Evolutionary conservation across 2,329 filamentous ascomycete genomes (phyloP).

Genomic region (Cladosporium sp.): DNA sequence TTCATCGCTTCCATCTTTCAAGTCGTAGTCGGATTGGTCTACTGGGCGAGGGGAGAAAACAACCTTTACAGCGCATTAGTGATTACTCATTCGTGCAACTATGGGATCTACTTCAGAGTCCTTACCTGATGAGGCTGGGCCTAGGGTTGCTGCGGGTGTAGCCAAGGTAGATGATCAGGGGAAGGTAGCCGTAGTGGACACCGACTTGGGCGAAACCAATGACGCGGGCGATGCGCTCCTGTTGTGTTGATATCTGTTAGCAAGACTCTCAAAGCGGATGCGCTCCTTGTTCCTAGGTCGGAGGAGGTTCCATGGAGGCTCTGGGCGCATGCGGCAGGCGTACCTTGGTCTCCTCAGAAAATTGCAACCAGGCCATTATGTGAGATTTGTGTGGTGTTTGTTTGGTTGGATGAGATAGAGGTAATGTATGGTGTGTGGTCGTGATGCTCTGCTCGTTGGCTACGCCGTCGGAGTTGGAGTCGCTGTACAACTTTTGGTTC

Average conservation of each 20-base stretch:
- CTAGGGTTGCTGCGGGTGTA: conserved; percentile 92
- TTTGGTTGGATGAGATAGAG: not conserved
- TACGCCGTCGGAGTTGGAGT: not conserved
- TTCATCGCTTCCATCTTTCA: not conserved
- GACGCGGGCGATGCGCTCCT: conserved; percentile 97
- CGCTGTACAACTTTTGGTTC: conserved; percentile 1
- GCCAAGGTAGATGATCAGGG: conserved; percentile 93
- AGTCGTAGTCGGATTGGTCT: conserved; percentile 13
- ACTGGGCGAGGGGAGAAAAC: conserved; percentile 31
- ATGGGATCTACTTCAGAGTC: not conserved
- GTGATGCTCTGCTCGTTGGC: conserved; percentile 2
- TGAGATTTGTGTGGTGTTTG: not conserved
- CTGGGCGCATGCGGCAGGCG: conserved; percentile 16
- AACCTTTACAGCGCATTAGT: conserved; percentile 19
- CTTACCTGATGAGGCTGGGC: conserved; percentile 69
- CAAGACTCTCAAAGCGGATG: not conserved
- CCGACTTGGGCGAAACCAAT: conserved; percentile 91
- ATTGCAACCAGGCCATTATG: conserved; percentile 41
- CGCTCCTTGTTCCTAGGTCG: not conserved
- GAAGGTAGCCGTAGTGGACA: conserved; percentile 97
- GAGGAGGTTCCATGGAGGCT: not conserved
- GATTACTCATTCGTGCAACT: not conserved
- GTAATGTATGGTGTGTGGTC: not conserved
- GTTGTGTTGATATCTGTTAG: conserved; percentile 24
- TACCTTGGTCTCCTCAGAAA: conserved; percentile 98